Conservation (phyloP, 1,139 yeast species). For the Geotrichum restrictum region DNA sequence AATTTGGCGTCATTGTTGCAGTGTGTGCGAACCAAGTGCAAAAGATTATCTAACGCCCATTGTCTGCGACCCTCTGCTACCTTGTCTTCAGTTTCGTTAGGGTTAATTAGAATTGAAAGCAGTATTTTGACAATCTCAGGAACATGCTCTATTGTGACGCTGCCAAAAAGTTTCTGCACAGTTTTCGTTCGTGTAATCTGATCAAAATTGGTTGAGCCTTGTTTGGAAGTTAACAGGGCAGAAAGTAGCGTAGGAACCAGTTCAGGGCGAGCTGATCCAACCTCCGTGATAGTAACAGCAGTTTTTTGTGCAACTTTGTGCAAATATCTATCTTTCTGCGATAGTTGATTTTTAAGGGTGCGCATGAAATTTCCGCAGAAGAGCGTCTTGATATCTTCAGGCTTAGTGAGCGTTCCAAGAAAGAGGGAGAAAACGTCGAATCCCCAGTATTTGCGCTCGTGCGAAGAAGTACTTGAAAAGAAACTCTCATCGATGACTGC, state of each 20-base stretch:
- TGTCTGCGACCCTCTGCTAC: conserved; percentile 49
- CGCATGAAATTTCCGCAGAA: conserved; percentile 72
- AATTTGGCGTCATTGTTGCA: conserved; percentile 22
- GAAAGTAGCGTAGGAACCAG: conserved; percentile 50
- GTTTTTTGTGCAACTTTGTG: conserved; percentile 61
- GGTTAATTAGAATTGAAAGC: conserved; percentile 31
- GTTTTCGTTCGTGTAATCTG: conserved; percentile 71
- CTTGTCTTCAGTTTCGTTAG: conserved; percentile 35
- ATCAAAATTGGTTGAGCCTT: conserved; percentile 72
- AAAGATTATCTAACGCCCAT: conserved; percentile 67
- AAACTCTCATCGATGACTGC: conserved; percentile 73
- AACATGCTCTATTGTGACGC: conserved; percentile 33
- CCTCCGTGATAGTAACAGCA: conserved; percentile 45
- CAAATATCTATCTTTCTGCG: conserved; percentile 61
- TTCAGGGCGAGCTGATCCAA: conserved; percentile 40
- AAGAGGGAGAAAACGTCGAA: conserved; percentile 63
- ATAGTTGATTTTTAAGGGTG: conserved; percentile 71
- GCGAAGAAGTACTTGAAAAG: conserved; percentile 71
- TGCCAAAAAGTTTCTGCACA: conserved; percentile 48
- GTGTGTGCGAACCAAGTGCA: conserved; percentile 46
- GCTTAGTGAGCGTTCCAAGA: conserved; percentile 31
- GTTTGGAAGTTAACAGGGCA: conserved; percentile 48
- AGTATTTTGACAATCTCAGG: conserved; percentile 38
- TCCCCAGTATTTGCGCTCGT: conserved; percentile 86
- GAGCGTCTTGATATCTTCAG: conserved; percentile 41